Evolutionary conservation across 2,329 filamentous ascomycete genomes (phyloP).

Genomic region (Didymella exigua): DNA sequence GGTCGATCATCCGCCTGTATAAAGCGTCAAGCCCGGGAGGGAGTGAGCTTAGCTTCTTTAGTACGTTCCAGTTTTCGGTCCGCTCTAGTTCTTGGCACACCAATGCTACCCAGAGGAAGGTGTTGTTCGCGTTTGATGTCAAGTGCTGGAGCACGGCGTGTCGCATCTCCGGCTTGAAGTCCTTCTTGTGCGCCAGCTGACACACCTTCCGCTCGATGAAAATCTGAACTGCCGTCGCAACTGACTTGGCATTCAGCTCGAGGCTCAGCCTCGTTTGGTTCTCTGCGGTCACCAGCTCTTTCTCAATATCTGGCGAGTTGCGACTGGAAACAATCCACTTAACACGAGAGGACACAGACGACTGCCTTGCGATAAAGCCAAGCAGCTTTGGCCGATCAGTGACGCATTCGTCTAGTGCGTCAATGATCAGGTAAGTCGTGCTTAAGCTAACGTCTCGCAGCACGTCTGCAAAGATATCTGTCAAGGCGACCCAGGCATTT

Average conservation of each 20-base stretch:
- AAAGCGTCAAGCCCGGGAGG: neutral
- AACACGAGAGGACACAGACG: neutral
- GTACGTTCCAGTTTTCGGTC: neutral
- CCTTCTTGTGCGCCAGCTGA: neutral
- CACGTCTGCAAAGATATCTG: conserved; percentile 42
- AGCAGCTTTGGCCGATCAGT: neutral
- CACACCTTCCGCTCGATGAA: neutral
- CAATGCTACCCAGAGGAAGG: neutral
- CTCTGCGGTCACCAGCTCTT: neutral
- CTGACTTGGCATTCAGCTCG: neutral
- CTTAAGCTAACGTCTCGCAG: neutral
- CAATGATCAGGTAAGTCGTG: neutral
- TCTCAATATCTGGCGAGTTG: neutral
- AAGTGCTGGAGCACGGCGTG: neutral
- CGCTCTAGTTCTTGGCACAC: neutral
- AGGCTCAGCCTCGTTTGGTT: neutral
- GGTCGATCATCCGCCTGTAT: neutral
- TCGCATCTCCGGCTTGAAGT: neutral
- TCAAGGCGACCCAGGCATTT: conserved; percentile 20
- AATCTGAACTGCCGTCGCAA: neutral
- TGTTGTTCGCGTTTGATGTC: neutral
- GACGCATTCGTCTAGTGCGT: neutral
- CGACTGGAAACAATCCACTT: neutral
- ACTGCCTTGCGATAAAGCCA: neutral
- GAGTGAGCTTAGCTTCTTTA: neutral